Evolutionary conservation across 768 basidiomycete genomes (phyloP), one percentile per base, ranked within the genome.

Genomic region (Tylopilus sp.): DNA sequence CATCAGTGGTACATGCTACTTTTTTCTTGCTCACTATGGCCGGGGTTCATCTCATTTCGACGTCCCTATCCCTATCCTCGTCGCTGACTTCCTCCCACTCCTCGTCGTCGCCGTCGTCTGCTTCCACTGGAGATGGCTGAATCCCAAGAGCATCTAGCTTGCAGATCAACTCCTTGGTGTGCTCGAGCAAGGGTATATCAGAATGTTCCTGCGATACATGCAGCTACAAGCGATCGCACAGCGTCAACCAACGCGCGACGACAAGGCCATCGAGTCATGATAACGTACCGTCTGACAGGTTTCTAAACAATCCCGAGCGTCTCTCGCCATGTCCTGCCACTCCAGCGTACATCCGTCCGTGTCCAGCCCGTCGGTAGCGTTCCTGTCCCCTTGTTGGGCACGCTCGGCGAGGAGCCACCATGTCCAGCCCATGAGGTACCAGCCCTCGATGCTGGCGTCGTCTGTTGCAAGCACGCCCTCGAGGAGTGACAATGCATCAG

Each of bases 351-450:
- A 80, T 31, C 78, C 59, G 3, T 61, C 64, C 40, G 61, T 58
- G 35, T 39, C 31, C 7, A 72, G 54, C 11, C 60, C 73, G 33
- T 68, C 74, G 5, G 74, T 53, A 6, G 35, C 35, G 17, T 33
- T 68, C 77, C 18, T 75, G 76, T 59, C 53, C 12, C 69, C 77
- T 58, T 86, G 82, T 53, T 80, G 77, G 8, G 81, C 81, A 52
- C 85, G 79, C 65, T 88, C 86, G 0, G 83, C 79, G 80, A 89
- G 83, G 41, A 95, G 72, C 73, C 83, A 91, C 75, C 90, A 92
- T 57, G 88, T 87, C 92, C 92, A 97, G 47, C 92, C 93, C 69
- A 95, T 92, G 25, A 95, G 80, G 64, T 95, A 95, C 85, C 93
- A 95, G 1, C 86, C 93, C 59, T 95, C 92, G 12, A 93, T 85